These are phyloP conservation scores for Piloderma croceum DNA, from an alignment of 768 basidiomycete genomes.

Conservation along the genomic window DNA sequence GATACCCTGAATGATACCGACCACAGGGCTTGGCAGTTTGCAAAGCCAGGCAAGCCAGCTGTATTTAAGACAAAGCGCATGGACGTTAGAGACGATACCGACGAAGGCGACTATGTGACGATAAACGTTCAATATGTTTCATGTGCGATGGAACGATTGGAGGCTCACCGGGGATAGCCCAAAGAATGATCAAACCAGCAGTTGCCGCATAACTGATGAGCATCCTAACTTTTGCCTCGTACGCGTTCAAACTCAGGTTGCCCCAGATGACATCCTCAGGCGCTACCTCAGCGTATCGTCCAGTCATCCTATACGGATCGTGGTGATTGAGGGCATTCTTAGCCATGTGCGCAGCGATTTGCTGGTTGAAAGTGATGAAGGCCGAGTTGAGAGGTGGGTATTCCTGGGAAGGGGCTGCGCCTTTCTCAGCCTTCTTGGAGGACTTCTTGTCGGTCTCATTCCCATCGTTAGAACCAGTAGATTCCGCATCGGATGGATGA, in stretches of 20 bases:
- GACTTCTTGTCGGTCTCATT: background rate
- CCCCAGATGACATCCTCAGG: constrained; percentile 91
- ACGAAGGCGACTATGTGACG: constrained; percentile 65
- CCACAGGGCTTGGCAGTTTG: constrained; percentile 51
- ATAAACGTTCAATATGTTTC: no score
- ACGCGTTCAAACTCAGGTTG: constrained; percentile 85
- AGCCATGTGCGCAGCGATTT: constrained; percentile 90
- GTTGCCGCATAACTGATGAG: constrained; percentile 71
- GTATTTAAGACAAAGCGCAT: constrained; percentile 56
- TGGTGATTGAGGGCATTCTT: constrained; percentile 71
- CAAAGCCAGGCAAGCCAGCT: constrained; percentile 85
- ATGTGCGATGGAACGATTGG: no score
- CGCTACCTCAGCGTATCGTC: constrained; percentile 72
- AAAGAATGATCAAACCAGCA: constrained; percentile 74
- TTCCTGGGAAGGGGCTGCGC: constrained; percentile 17
- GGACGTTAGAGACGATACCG: constrained; percentile 79
- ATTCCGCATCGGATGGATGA: background rate
- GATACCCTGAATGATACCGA: constrained; percentile 87
- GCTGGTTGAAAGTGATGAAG: constrained; percentile 88
- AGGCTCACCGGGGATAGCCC: constrained; percentile 73
- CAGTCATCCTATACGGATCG: constrained; percentile 75
- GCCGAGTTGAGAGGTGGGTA: constrained; percentile 66
- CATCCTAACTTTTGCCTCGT: constrained; percentile 67
- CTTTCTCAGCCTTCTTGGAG: background rate
- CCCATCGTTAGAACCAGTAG: background rate